A percentile compares a stretch with the other conserved stretches of the same genome.
These are phyloP conservation scores for Theileria equi DNA, from an alignment of 169 alveolate species.

Conservation along the genomic window DNA sequence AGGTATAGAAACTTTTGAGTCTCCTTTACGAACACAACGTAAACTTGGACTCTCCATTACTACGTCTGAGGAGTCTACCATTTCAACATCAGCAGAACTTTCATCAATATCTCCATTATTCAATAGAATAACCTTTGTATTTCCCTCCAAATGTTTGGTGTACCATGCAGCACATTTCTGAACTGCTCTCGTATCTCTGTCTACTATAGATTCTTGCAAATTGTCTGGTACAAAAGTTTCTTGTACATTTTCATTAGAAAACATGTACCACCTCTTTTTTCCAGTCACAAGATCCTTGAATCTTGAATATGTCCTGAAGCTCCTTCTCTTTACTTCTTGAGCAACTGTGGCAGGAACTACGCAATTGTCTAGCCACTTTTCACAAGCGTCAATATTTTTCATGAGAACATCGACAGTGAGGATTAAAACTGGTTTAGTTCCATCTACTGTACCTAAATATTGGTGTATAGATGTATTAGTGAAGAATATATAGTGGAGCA, in stretches of 20 bases:
- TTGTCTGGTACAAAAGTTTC: conserved; percentile 36
- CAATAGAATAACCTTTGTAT: not conserved
- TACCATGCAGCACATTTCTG: conserved; percentile 58
- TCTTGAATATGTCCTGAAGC: conserved; percentile 39
- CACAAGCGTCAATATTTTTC: conserved; percentile 47
- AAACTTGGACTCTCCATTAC: not conserved
- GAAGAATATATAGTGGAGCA: not conserved
- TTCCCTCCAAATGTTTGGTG: conserved; percentile 30
- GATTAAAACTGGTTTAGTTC: conserved; percentile 21
- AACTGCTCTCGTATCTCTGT: conserved; percentile 32
- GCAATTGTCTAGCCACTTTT: conserved; percentile 42
- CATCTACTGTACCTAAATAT: conserved; percentile 13
- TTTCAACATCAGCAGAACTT: not conserved
- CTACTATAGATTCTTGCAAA: conserved; percentile 9
- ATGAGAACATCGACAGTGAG: conserved; percentile 44
- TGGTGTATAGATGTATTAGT: not conserved
- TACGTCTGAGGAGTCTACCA: not conserved
- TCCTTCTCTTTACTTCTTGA: conserved; percentile 49
- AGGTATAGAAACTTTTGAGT: no score
- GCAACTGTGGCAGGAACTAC: conserved; percentile 60
- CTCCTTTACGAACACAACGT: not conserved
- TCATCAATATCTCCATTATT: not conserved
- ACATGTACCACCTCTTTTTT: conserved; percentile 22
- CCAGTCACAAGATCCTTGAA: conserved; percentile 31
- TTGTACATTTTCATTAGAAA: conserved; percentile 49